These are phyloP conservation scores for Neopestalotiopsis rosae DNA, from an alignment of 2,329 filamentous ascomycete genomes.

Conservation along the genomic window DNA sequence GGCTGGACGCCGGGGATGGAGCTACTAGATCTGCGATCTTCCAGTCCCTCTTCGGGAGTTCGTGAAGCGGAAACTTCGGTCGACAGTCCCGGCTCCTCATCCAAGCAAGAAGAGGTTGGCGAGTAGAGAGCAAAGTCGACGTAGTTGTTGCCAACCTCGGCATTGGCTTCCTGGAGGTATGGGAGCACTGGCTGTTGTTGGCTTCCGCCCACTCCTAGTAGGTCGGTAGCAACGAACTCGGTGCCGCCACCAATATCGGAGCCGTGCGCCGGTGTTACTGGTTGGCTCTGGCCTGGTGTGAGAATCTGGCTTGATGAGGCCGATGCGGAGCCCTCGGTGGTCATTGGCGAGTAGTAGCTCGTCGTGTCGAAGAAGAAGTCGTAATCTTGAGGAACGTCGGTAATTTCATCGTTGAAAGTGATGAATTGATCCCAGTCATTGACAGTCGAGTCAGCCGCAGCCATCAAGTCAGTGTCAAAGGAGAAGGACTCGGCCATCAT, in stretches of 20 bases:
- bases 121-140: constrained; percentile 63
- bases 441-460: constrained; percentile 28
- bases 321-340: constrained; percentile 30
- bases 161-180: constrained; percentile 44
- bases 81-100: constrained; percentile 48
- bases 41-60: background rate
- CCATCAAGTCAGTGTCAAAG: constrained; percentile 27
- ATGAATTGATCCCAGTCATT: constrained; percentile 54
- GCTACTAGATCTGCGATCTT: background rate
- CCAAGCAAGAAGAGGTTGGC: constrained; percentile 48
- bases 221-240: background rate
- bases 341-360: constrained; percentile 46
- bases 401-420: constrained; percentile 37
- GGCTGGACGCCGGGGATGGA: background rate
- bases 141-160: constrained; percentile 49
- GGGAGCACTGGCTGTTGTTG: constrained; percentile 38
- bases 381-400: constrained; percentile 42
- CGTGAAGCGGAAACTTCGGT: constrained; percentile 30
- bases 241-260: constrained; percentile 13
- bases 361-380: constrained; percentile 52
- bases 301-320: constrained; percentile 41
- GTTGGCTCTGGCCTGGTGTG: constrained; percentile 28
- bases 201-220: background rate
- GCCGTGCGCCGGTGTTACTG: constrained; percentile 16
- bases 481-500: constrained; percentile 21